Base-by-base conservation (phyloP, 805 yeast genomes). In the Pichia cephalocereana region DNA sequence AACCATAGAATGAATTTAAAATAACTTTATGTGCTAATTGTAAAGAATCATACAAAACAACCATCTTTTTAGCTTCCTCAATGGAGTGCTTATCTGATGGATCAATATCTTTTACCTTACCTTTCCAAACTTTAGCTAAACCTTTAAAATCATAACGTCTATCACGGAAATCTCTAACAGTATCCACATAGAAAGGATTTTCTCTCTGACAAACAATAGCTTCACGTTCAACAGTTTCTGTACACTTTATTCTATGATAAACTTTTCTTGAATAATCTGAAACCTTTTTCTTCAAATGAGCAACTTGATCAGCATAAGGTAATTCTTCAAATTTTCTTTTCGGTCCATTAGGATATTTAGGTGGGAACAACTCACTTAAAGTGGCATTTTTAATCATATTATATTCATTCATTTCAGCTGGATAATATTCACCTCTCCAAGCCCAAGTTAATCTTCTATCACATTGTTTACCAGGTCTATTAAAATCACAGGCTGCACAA, bases 1-100 rank as follows among this genome's bases (percentile, higher is more conserved):
- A 93, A 44, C 99, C 99, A 59, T 93, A 93, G 63, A 93, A 93
- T 0, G 98, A 91, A 61, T 93, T 93, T 59, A 93, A 74, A 68
- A 93, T 93, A 61, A 91, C 97, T 61, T 93, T 93, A 65, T 93
- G 98, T 0, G 99, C 99, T 54, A 93, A 74, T 67, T 93, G 99
- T 57, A 93, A 70, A 2, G 99, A 91, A 62, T 93, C 99, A 63
- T 90, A 93, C 44, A 93, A 72, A 38, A 93, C 87, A 26, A 88
- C 85, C 93, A 88, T 90, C 65, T 95, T 93, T 51, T 82, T 78
- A 1, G 98, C 97, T 63, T 93, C 98, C 50, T 91, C 99, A 46
- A 72, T 73, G 1, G 76, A 80, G 51, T 77, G 76, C 4, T 74
- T 67, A 57, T 87, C 91, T 4, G 63, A 58, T 17, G 71, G 69